Evolutionary conservation across 139 green algal species (phyloP).

Genomic region (Tetratostichococcus sp.): DNA sequence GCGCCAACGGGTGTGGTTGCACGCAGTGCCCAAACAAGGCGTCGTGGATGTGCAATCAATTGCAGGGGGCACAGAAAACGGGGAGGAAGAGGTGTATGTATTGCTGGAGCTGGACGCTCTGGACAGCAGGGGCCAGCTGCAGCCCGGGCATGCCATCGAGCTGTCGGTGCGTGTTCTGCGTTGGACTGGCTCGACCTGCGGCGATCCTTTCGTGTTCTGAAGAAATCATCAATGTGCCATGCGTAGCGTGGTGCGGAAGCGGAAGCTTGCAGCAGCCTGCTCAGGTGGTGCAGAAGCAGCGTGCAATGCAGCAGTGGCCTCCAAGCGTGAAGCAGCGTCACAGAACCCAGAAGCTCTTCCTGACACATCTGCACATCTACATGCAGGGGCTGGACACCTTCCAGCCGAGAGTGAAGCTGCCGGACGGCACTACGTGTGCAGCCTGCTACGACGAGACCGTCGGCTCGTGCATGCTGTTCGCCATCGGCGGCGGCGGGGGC

Average conservation of each 20-base stretch:
- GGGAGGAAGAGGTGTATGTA: not conserved
- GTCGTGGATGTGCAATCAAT: too few species aligned
- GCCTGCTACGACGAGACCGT: not conserved
- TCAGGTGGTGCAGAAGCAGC: too few species aligned
- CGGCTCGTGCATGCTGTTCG: not conserved
- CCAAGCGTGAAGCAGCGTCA: not conserved
- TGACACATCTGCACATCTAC: not conserved
- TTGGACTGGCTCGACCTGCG: not conserved
- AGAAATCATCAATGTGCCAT: too few species aligned
- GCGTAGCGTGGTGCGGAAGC: too few species aligned
- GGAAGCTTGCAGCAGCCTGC: too few species aligned
- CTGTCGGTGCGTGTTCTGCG: not conserved
- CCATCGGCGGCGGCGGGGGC: too few species aligned
- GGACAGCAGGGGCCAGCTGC: not conserved
- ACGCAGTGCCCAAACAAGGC: too few species aligned
- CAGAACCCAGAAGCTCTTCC: not conserved
- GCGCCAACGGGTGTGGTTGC: too few species aligned
- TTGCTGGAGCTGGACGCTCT: not conserved
- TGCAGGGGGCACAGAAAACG: too few species aligned
- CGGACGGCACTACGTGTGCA: not conserved
- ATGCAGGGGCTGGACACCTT: not conserved
- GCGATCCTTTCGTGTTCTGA: not conserved
- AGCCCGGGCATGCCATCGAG: not conserved
- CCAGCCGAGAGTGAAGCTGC: not conserved
- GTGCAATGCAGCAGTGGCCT: too few species aligned